Evolutionary conservation across 176 grass and related monocot genomes (phyloP).

Genomic region (Oryza glaberrima): DNA sequence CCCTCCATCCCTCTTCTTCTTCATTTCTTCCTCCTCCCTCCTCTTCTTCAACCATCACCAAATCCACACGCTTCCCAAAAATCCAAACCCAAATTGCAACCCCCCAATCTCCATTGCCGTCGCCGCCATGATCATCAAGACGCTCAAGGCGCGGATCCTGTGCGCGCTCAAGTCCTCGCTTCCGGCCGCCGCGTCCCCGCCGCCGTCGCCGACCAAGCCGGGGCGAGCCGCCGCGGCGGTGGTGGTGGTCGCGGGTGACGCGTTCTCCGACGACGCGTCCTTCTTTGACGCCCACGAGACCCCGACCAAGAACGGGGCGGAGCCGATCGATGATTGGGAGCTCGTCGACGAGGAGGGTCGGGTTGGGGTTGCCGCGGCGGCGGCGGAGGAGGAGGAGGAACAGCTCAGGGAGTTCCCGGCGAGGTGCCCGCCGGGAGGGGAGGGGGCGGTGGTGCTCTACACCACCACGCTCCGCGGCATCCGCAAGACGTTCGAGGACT

Average conservation of each 20-base stretch:
- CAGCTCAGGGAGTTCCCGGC: constrained; percentile 45
- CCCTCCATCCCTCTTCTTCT: neutral
- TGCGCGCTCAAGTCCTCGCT: constrained; percentile 51
- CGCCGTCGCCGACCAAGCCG: constrained; percentile 49
- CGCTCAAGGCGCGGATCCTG: constrained; percentile 59
- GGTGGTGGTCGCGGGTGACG: constrained; percentile 32
- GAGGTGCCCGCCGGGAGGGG: constrained; percentile 58
- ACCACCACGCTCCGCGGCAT: constrained; percentile 76
- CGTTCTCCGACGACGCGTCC: constrained; percentile 43
- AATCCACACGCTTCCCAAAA: constrained; percentile 50
- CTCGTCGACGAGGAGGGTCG: constrained; percentile 30
- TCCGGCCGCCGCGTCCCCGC: constrained; percentile 16
- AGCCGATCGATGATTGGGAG: constrained; percentile 45
- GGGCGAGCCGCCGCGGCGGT: neutral
- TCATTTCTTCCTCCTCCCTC: too few species aligned
- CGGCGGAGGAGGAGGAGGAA: neutral
- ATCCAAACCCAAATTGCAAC: neutral
- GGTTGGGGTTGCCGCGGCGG: neutral
- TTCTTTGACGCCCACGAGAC: constrained; percentile 48
- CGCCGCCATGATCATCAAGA: constrained; percentile 52
- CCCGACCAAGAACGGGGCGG: constrained; percentile 11
- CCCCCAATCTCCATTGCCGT: neutral
- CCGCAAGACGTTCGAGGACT: constrained; percentile 80
- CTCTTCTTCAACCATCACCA: constrained; percentile 35
- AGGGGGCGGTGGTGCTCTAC: constrained; percentile 58